Evolutionary conservation across 2,329 filamentous ascomycete genomes (phyloP), one percentile per base, ranked within the genome.

Genomic region (Scedosporium dehoogii): DNA sequence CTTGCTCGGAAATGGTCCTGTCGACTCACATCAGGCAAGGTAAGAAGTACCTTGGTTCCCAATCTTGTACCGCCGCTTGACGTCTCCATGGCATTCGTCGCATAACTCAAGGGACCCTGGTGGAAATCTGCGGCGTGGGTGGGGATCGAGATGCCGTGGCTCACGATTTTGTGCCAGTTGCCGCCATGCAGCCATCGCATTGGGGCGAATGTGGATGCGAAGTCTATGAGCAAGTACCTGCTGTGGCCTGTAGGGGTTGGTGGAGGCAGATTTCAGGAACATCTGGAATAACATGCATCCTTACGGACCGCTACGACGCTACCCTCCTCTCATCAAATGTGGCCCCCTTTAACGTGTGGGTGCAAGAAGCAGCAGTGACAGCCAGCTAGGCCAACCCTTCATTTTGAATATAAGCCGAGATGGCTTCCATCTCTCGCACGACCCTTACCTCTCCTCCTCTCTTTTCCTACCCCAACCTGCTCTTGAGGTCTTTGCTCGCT

Each of bases 391-490:
- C 38, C 18, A 6, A 23, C 51, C 23, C 23, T 27, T 12, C 25
- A 60, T 41, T 42, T 62, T 63, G 62, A 61, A 62, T 62, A 62
- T 62, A 62, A 62, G 56, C 59, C 25, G 59, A 55, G 42, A 62
- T 62, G 53, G 62, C 58, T 57, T 61, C 63, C 65, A 61, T 46
- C 61, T 42, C 51, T 51, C 63, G 42, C 55, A 48, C 58, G 60
- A 64, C 60, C 29, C 38, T 53, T 29, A 41, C 57, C 57, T 60
- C 38, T 62, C 48, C 6, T 60, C 62, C 59, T 61, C 63, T 59
- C 64, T 63, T 61, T 64, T 38, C 56, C 59, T 53, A 62, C 65
- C 58, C 53, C 56, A 64, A 63, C 64, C 63, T 60, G 57, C 58
- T 63, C 58, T 62, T 46, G 59, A 62, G 63, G 59, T 58, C 60